A percentile compares a stretch with the other conserved stretches of the same genome.
These are phyloP conservation scores for Psilocybe cyanescens DNA, from an alignment of 768 basidiomycete species.

Conservation along the genomic window DNA sequence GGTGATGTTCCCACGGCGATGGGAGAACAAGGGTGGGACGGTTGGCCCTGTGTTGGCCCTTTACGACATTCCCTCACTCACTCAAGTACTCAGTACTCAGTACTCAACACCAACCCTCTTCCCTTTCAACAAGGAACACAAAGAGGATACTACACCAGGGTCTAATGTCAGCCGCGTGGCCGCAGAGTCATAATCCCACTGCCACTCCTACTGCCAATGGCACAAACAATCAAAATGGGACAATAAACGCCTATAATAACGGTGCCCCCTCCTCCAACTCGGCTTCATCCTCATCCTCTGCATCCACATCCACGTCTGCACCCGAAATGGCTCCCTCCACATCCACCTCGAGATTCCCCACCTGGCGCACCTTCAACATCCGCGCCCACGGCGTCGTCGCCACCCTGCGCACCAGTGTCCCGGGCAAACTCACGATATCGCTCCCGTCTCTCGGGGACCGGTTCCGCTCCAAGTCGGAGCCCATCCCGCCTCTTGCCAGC, in stretches of 20 bases:
- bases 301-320: background rate
- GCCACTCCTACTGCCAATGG: no score
- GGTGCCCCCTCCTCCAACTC: background rate
- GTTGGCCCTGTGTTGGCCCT: no score
- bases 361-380: background rate
- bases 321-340: background rate
- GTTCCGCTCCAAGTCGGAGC: background rate
- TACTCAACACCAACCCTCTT: background rate
- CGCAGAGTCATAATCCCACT: background rate
- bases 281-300: background rate
- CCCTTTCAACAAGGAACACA: background rate
- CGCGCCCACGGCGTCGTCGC: background rate
- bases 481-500: background rate
- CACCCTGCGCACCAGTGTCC: background rate
- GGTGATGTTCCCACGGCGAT: conserved; percentile 12
- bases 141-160: no score
- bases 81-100: no score
- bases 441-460: background rate
- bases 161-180: background rate
- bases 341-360: background rate
- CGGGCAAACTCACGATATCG: no score
- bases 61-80: no score
- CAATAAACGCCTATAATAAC: background rate
- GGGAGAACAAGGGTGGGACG: background rate
- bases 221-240: no score